Percentiles rank a stretch among this genome's conserved stretches.
phyloP scores from a whole-genome alignment of 305 asterid species.

The Solanum chacoense region DNA sequence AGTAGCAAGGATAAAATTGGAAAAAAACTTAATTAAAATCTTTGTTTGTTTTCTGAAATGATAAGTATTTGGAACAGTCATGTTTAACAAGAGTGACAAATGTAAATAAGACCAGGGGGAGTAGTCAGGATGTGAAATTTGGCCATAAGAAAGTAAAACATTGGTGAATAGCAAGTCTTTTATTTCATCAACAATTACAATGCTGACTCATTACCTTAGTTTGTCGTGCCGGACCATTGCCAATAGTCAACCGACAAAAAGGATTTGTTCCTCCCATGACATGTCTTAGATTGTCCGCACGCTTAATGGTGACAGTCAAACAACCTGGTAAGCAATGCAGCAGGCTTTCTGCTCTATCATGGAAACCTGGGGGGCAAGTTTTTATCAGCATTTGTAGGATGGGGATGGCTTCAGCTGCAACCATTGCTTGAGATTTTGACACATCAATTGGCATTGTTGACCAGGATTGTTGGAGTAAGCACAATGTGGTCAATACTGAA shows the following conservation, averaged over 20 bases:
- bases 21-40: background rate
- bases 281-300: slow-evolving; percentile 89
- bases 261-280: slow-evolving; percentile 93
- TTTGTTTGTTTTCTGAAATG: background rate
- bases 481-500: slow-evolving; percentile 90
- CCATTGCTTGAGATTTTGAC: slow-evolving; percentile 92
- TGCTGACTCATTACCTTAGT: slow-evolving; percentile 47
- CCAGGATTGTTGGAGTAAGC: slow-evolving; percentile 95
- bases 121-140: slow-evolving; percentile 23
- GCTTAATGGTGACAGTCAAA: slow-evolving; percentile 73
- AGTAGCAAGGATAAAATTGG: background rate
- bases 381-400: slow-evolving; percentile 88
- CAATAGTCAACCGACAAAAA: slow-evolving; percentile 87
- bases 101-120: background rate
- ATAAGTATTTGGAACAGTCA: background rate
- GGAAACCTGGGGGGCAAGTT: slow-evolving; percentile 90
- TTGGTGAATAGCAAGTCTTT: background rate
- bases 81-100: background rate
- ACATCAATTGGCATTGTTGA: slow-evolving; percentile 96
- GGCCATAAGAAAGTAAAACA: background rate
- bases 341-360: slow-evolving; percentile 84
- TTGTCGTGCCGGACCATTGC: slow-evolving; percentile 78
- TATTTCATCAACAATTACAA: background rate
- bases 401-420: slow-evolving; percentile 97
- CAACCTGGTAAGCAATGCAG: slow-evolving; percentile 97